Evolutionary conservation across 2,329 filamentous ascomycete genomes (phyloP).

Genomic region (Elsinoe batatas): DNA sequence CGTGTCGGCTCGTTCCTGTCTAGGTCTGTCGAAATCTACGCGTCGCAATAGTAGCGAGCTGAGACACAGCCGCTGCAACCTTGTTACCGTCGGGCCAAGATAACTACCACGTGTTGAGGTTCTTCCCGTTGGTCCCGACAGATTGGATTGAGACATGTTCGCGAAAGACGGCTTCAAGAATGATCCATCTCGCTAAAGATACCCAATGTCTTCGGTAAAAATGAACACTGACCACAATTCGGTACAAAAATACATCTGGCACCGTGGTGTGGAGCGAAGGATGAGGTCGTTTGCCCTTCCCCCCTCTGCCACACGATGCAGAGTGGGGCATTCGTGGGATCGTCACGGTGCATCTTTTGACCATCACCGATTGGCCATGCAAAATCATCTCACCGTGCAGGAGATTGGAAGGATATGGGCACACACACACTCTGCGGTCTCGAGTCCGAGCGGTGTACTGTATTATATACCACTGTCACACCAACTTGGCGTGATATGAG

Average conservation of each 20-base stretch:
- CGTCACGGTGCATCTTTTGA: background rate
- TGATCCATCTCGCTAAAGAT: background rate
- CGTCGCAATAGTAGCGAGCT: background rate
- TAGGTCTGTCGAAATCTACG: background rate
- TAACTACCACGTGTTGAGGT: constrained; percentile 3
- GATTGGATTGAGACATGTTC: background rate
- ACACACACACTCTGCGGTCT: no score
- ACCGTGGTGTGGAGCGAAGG: background rate
- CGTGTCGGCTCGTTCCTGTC: constrained; percentile 4
- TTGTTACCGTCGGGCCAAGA: background rate
- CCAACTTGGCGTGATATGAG: no score
- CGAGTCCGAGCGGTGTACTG: no score
- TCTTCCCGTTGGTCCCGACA: constrained; percentile 3
- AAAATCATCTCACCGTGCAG: constrained; percentile 1
- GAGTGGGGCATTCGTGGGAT: constrained; percentile 4
- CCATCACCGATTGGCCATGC: constrained; percentile 5
- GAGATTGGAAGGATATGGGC: no score
- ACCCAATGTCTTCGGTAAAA: background rate
- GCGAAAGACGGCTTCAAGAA: background rate
- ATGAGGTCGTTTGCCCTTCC: background rate
- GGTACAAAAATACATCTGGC: background rate
- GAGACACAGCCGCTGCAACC: background rate
- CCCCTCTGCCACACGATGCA: background rate
- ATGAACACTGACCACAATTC: background rate
- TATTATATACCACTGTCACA: no score